Conservation (phyloP, 2,329 filamentous ascomycete genomes). For the Alternaria conjuncta region DNA sequence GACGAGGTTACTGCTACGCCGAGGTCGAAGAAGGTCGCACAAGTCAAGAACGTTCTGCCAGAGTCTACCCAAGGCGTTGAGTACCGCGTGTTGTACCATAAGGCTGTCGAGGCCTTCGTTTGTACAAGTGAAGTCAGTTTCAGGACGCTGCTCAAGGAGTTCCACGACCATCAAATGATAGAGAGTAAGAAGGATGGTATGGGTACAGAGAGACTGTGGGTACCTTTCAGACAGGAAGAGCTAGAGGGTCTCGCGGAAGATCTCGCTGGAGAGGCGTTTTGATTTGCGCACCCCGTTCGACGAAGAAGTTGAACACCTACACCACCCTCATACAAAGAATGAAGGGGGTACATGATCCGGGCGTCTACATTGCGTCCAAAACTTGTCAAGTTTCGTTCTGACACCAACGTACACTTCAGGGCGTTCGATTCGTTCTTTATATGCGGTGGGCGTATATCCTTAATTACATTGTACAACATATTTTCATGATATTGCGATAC, state of each 20-base stretch:
- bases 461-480: background rate
- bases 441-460: background rate
- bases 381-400: background rate
- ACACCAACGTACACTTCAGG: background rate
- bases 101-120: slow-evolving; percentile 95
- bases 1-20: slow-evolving; percentile 23
- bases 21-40: slow-evolving; percentile 32
- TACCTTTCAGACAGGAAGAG: slow-evolving; percentile 87
- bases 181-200: slow-evolving; percentile 83
- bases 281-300: slow-evolving; percentile 2
- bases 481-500: background rate
- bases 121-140: slow-evolving; percentile 97
- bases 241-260: slow-evolving; percentile 90
- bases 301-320: background rate
- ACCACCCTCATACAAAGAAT: background rate
- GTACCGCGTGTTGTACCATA: slow-evolving; percentile 90
- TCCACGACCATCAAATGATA: slow-evolving; percentile 98
- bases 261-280: slow-evolving; percentile 48
- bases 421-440: rapidly evolving
- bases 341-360: background rate
- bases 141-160: slow-evolving; percentile 91
- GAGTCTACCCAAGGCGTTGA: slow-evolving; percentile 71
- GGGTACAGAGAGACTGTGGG: slow-evolving; percentile 82
- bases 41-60: slow-evolving; percentile 32
- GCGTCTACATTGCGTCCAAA: background rate